These are phyloP conservation scores for Serendipita vermifera DNA, from an alignment of 768 basidiomycete genomes.

Conservation along the genomic window DNA sequence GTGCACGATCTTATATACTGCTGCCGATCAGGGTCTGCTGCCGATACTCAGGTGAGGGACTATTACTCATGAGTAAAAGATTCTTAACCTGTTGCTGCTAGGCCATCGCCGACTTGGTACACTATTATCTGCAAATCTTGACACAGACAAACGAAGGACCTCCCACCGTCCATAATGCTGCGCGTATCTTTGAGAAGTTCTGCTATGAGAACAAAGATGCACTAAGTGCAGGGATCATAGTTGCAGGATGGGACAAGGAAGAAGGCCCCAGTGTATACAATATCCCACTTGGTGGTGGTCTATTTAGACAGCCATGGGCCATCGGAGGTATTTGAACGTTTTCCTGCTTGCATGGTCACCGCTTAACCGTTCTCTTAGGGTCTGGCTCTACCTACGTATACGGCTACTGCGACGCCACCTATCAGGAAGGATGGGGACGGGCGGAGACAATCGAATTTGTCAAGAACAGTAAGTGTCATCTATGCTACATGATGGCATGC, in stretches of 20 bases:
- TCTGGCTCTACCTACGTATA: conserved; percentile 98
- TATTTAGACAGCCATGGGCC: conserved; percentile 97
- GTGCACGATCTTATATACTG: conserved; percentile 98
- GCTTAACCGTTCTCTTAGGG: conserved; percentile 30
- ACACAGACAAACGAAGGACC: conserved; percentile 43
- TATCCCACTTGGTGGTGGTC: conserved; percentile 89
- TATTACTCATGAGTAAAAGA: neutral
- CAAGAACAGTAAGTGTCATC: conserved; percentile 65
- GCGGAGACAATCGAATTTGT: conserved; percentile 91
- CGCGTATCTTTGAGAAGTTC: conserved; percentile 68
- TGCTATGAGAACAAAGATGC: conserved; percentile 91
- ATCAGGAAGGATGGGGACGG: conserved; percentile 77
- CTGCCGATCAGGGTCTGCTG: conserved; percentile 95
- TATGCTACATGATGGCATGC: neutral
- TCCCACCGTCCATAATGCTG: conserved; percentile 72
- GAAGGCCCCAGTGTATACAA: conserved; percentile 89
- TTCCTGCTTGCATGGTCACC: neutral
- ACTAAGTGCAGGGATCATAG: conserved; percentile 87
- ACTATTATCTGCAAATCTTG: conserved; percentile 65
- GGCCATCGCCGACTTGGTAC: conserved; percentile 84
- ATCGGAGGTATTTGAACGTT: conserved; percentile 83
- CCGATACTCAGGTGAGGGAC: conserved; percentile 66
- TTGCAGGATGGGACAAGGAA: conserved; percentile 94
- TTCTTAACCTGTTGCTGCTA: conserved; percentile 15
- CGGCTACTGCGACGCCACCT: conserved; percentile 99